Base-by-base conservation (phyloP, 495 filamentous ascomycete genomes). In the Xylaria palmicola region DNA sequence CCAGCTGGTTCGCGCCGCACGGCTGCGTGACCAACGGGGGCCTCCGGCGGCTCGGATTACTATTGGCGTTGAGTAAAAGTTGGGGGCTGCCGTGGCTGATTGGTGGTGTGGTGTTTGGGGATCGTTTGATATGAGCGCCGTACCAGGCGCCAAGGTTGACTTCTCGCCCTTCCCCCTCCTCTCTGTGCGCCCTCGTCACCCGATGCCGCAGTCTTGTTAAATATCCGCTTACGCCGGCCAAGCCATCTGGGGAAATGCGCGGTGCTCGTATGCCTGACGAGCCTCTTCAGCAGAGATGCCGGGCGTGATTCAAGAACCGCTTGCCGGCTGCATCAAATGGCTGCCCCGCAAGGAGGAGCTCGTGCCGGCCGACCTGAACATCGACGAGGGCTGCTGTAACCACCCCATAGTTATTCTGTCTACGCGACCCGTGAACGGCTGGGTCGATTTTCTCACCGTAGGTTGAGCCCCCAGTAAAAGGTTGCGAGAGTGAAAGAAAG, bases 401-500 rank as follows among this genome's bases (percentile, higher is more conserved):
- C 67, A 72, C 39, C 69, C 69, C 6, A 67, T 68, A 1, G 65
- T 72, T 13, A 40, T 72, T 1, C 63, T 72, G 27, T 72, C 69
- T 8, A 65, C 62, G 4, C 51, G 57, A 1, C 13, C 48, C 9
- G 57, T 50, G 22, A 49, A 63, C 43, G 61, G 59, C 0, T 63
- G 45, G 51, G 69, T 70, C 1, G 30, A 63, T 5, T 59, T 68
- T 47, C 57, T 72, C 13, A 63, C 68, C 43, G 69, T 69, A 58
- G 10, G 69, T 61, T 10, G 36, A 40, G 6, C 9, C 22, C n/a
- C n/a, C n/a, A n/a, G n/a, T 29, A 8, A 5, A 17, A 24, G 6
- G 17, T 32, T 36, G n/a, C n/a, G n/a, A n/a, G n/a, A n/a, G n/a
- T 24, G 13, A 50, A 27, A 9, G 27, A 41, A 10, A 20, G 26